A percentile compares a stretch with the other conserved stretches of the same genome.
Evolutionary conservation across 768 basidiomycete genomes (phyloP).

Genomic region (Trametes meyenii): DNA sequence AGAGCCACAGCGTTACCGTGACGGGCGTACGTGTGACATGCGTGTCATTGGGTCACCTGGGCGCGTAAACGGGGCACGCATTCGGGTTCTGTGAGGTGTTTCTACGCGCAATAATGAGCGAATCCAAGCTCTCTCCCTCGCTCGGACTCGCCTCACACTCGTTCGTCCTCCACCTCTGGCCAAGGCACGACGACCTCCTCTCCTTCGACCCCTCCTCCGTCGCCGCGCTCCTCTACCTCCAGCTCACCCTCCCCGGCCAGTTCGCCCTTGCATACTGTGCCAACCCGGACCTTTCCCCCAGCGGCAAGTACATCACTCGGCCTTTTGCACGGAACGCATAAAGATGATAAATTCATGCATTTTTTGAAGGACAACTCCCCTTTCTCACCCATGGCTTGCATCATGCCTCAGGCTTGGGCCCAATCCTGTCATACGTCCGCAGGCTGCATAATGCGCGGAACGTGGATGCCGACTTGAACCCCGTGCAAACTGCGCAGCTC

Average conservation of each 20-base stretch:
- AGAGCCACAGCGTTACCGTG: background rate
- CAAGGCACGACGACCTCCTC: conserved; percentile 61
- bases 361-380: conserved; percentile 64
- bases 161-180: conserved; percentile 64
- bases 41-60: conserved; percentile 10
- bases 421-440: conserved; percentile 68
- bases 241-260: conserved; percentile 67
- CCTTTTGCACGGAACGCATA: background rate
- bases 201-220: conserved; percentile 71
- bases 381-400: conserved; percentile 64
- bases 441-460: conserved; percentile 46
- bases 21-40: background rate
- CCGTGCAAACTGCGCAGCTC: conserved; percentile 53
- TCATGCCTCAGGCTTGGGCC: conserved; percentile 51
- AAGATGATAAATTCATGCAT: background rate
- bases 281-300: conserved; percentile 74
- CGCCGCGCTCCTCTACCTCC: conserved; percentile 67
- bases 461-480: conserved; percentile 51
- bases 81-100: background rate
- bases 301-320: conserved; percentile 49
- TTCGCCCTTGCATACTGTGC: conserved; percentile 64
- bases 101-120: conserved; percentile 6
- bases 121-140: conserved; percentile 16
- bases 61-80: background rate
- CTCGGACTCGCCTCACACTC: conserved; percentile 9